These are phyloP conservation scores for Sclerotinia sclerotiorum DNA, from an alignment of 2,329 filamentous ascomycete genomes.

Conservation along the genomic window DNA sequence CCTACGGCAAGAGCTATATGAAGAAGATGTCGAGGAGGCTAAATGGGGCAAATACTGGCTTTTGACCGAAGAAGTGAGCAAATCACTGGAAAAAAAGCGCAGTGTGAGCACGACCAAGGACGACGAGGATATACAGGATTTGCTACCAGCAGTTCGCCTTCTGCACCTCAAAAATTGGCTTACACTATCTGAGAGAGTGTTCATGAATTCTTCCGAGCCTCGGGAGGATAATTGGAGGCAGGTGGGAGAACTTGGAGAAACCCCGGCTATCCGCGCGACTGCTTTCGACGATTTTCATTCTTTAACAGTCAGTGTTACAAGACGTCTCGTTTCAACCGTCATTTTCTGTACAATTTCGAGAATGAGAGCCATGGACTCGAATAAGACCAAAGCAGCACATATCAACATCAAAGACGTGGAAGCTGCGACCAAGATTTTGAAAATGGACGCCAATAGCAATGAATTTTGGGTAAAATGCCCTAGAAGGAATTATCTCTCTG, in stretches of 20 bases:
- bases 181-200: conserved; percentile 61
- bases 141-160: conserved; percentile 53
- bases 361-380: conserved; percentile 49
- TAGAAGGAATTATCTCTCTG: conserved; percentile 52
- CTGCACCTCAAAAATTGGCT: conserved; percentile 63
- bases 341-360: conserved; percentile 71
- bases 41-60: conserved; percentile 66
- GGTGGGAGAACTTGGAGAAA: conserved; percentile 51
- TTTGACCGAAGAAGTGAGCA: conserved; percentile 47
- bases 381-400: conserved; percentile 39
- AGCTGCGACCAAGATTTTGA: conserved; percentile 54
- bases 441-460: conserved; percentile 47
- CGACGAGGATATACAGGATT: conserved; percentile 37
- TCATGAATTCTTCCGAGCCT: conserved; percentile 67
- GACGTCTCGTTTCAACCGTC: conserved; percentile 66
- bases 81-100: conserved; percentile 31
- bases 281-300: conserved; percentile 75
- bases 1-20: conserved; percentile 61
- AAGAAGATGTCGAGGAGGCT: conserved; percentile 58
- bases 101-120: conserved; percentile 20
- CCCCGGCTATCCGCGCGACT: conserved; percentile 71
- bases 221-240: conserved; percentile 67
- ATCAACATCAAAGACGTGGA: conserved; percentile 45
- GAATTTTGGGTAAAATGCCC: conserved; percentile 54
- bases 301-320: conserved; percentile 65